Percentiles rank a stretch among this genome's conserved stretches.
Evolutionary conservation across 2,329 filamentous ascomycete genomes (phyloP).

Genomic region (Calonectria ilicicola): DNA sequence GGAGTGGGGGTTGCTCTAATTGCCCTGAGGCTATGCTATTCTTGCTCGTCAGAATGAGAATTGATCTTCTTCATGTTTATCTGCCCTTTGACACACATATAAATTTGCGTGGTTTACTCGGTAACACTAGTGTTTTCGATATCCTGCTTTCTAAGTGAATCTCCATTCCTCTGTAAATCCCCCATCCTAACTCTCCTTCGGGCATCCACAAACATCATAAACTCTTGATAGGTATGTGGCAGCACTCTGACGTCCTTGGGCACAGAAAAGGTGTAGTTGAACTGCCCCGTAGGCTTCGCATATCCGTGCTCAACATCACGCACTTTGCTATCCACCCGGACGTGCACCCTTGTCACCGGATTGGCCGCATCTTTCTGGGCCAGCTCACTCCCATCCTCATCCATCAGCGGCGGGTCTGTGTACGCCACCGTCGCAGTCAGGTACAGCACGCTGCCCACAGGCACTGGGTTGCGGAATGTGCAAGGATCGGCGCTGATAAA

Average conservation of each 20-base stretch:
- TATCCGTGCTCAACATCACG: constrained; percentile 46
- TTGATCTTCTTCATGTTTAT: too few species aligned
- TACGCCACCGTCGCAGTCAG: constrained; percentile 45
- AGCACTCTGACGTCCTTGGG: constrained; percentile 43
- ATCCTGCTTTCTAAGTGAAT: neutral
- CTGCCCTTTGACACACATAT: too few species aligned
- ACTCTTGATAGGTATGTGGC: constrained; percentile 46
- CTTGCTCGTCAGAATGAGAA: too few species aligned
- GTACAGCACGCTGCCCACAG: constrained; percentile 45
- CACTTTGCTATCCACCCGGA: constrained; percentile 47
- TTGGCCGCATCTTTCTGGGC: constrained; percentile 32
- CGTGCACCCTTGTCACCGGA: constrained; percentile 44
- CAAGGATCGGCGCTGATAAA: constrained; percentile 47
- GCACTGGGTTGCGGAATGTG: constrained; percentile 46
- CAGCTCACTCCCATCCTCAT: constrained; percentile 44
- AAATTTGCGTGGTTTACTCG: neutral
- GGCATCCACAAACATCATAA: constrained; percentile 47
- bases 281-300: constrained; percentile 45
- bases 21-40: too few species aligned
- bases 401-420: constrained; percentile 44
- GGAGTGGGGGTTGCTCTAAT: too few species aligned
- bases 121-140: neutral
- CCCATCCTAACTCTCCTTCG: constrained; percentile 41
- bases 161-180: constrained; percentile 20
- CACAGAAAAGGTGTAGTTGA: constrained; percentile 47